These are phyloP conservation scores for Penicillium olsonii DNA, from an alignment of 2,329 filamentous ascomycete genomes.

Conservation along the genomic window DNA sequence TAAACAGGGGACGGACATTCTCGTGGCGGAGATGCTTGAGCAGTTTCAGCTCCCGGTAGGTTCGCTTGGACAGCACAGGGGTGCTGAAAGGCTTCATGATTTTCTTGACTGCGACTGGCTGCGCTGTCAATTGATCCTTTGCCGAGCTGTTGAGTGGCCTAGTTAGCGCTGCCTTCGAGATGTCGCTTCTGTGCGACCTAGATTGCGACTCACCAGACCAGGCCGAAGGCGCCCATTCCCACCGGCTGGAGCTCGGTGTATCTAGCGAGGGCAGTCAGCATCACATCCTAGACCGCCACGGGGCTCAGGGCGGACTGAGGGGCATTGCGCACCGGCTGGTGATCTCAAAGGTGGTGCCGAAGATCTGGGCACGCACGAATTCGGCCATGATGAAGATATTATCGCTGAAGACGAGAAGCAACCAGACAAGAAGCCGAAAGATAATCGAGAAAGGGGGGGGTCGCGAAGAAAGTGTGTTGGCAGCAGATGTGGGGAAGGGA, in stretches of 20 bases:
- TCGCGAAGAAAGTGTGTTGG: constrained; percentile 18
- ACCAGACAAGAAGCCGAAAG: constrained; percentile 1
- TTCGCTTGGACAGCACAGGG: constrained; percentile 95
- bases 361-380: constrained; percentile 98
- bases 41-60: constrained; percentile 95
- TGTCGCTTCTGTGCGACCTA: constrained; percentile 9
- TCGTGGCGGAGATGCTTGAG: constrained; percentile 96
- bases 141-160: constrained; percentile 68
- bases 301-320: background rate
- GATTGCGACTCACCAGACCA: constrained; percentile 76
- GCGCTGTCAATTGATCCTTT: constrained; percentile 93
- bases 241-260: constrained; percentile 98
- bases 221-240: constrained; percentile 97
- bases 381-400: constrained; percentile 76
- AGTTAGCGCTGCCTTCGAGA: constrained; percentile 16
- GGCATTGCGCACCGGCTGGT: constrained; percentile 75
- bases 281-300: background rate
- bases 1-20: constrained; percentile 62
- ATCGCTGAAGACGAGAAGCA: constrained; percentile 6
- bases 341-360: constrained; percentile 99
- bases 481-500: constrained; percentile 34
- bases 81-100: constrained; percentile 99
- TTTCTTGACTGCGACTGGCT: constrained; percentile 98
- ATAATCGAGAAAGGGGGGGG: constrained; percentile 11
- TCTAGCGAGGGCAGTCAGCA: constrained; percentile 50